These are phyloP conservation scores for Tolypocladium inflatum DNA, from an alignment of 2,329 filamentous ascomycete species.

Conservation along the genomic window DNA sequence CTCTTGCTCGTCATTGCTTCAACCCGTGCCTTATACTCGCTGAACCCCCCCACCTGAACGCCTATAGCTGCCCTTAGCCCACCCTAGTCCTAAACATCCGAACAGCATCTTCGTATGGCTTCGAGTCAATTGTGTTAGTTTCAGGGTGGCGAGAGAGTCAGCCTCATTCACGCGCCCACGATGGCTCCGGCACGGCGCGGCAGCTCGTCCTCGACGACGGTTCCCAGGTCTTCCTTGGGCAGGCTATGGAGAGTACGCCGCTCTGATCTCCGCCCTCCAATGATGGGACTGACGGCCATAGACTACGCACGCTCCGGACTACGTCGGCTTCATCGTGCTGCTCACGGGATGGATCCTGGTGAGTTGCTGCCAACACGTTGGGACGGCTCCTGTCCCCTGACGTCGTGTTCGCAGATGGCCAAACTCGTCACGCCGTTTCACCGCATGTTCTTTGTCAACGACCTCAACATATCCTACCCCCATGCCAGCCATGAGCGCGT, in stretches of 20 bases:
- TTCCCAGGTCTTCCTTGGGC: conserved; percentile 19
- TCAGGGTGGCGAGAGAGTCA: not conserved
- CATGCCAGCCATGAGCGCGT: conserved; percentile 80
- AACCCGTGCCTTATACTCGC: not conserved
- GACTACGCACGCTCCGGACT: conserved; percentile 83
- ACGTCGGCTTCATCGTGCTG: conserved; percentile 68
- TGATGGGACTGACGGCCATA: conserved; percentile 18
- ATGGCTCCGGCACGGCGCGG: conserved; percentile 16
- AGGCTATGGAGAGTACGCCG: conserved; percentile 37
- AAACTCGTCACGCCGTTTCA: conserved; percentile 69
- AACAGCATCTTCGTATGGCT: not conserved
- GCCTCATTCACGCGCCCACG: not conserved
- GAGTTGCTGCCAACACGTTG: conserved; percentile 8
- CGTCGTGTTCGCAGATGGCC: conserved; percentile 12
- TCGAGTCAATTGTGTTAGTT: not conserved
- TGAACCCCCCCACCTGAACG: not conserved
- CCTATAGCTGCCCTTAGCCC: not conserved
- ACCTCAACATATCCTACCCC: conserved; percentile 76
- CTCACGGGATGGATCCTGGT: conserved; percentile 57
- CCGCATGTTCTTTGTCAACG: conserved; percentile 85
- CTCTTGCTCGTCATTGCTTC: not conserved
- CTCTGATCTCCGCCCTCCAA: not conserved
- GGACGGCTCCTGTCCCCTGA: not conserved
- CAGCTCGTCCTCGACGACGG: conserved; percentile 8
- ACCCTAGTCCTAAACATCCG: not conserved